A percentile compares a stretch with the other conserved stretches of the same genome.
phyloP scores from a whole-genome alignment of 75 land plant genomes.

The Picea glauca region DNA sequence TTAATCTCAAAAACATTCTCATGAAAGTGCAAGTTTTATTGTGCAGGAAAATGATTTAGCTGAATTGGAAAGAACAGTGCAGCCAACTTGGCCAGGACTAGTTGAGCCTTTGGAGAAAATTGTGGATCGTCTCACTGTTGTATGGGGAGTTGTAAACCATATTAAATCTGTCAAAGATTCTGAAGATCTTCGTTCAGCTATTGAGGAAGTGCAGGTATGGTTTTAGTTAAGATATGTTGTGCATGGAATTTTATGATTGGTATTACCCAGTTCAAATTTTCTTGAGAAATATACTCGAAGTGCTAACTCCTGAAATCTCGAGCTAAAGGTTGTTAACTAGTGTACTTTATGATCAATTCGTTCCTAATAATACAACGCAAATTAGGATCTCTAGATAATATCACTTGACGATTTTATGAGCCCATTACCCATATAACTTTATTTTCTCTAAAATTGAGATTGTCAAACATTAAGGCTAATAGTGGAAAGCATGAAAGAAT shows the following conservation, averaged over 20 bases:
- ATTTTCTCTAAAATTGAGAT: background rate
- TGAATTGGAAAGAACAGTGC: constrained; percentile 65
- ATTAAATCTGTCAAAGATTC: constrained; percentile 82
- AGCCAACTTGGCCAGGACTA: constrained; percentile 66
- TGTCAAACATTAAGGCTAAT: background rate
- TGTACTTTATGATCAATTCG: background rate
- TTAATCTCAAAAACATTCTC: too few species aligned
- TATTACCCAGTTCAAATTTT: background rate
- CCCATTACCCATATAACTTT: background rate
- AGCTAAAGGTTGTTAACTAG: background rate
- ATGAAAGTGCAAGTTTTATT: background rate
- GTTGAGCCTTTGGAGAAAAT: constrained; percentile 84
- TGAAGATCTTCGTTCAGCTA: constrained; percentile 67
- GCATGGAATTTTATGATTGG: background rate
- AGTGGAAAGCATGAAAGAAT: background rate
- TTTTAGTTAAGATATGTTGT: background rate
- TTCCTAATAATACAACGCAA: background rate
- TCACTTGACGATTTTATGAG: background rate
- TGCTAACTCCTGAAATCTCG: background rate
- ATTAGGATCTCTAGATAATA: background rate
- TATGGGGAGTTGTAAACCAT: constrained; percentile 82
- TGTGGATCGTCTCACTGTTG: constrained; percentile 56
- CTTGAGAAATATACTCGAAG: background rate
- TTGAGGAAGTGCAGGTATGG: constrained; percentile 83
- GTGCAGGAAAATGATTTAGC: constrained; percentile 60